Conservation (phyloP, 495 filamentous ascomycete species). For the Chaetomium cochliodes region DNA sequence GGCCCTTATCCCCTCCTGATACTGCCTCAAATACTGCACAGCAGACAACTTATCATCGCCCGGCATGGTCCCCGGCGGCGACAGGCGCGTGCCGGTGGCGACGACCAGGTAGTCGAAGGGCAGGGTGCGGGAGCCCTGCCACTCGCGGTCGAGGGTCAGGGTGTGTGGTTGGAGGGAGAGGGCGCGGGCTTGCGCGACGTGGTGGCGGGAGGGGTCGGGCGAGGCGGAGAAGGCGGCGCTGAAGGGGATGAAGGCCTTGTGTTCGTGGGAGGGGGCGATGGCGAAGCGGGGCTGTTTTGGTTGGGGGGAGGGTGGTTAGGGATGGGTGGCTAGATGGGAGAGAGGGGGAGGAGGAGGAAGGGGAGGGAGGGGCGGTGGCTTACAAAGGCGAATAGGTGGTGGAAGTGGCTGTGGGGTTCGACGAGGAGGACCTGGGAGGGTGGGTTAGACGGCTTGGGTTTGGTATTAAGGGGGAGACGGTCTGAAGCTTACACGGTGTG, state of each 20-base stretch:
- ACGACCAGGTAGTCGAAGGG: conserved; percentile 50
- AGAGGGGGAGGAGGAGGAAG: not conserved
- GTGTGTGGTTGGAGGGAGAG: conserved; percentile 41
- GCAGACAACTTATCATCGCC: conserved; percentile 44
- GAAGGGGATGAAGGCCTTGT: conserved; percentile 59
- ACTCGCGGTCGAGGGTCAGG: conserved; percentile 48
- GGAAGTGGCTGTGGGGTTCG: conserved; percentile 55
- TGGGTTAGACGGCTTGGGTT: not conserved
- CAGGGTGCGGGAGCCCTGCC: conserved; percentile 44
- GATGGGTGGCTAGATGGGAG: not conserved
- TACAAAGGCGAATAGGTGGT: conserved; percentile 56
- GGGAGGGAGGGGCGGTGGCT: no score
- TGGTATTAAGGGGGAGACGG: not conserved
- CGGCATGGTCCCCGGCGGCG: conserved; percentile 48
- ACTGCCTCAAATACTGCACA: conserved; percentile 41
- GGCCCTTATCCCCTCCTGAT: conserved; percentile 34
- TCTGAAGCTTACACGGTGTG: conserved; percentile 30
- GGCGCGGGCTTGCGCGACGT: conserved; percentile 46
- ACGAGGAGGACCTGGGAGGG: conserved; percentile 45
- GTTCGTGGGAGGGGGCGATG: conserved; percentile 48
- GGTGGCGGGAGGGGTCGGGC: conserved; percentile 39
- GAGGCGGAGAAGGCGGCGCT: conserved; percentile 39
- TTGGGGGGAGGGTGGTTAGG: not conserved
- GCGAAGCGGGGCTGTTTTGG: conserved; percentile 54
- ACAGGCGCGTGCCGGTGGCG: conserved; percentile 50